Evolutionary conservation across 768 basidiomycete species (phyloP).

Genomic region (Auricularia auricula-judae): DNA sequence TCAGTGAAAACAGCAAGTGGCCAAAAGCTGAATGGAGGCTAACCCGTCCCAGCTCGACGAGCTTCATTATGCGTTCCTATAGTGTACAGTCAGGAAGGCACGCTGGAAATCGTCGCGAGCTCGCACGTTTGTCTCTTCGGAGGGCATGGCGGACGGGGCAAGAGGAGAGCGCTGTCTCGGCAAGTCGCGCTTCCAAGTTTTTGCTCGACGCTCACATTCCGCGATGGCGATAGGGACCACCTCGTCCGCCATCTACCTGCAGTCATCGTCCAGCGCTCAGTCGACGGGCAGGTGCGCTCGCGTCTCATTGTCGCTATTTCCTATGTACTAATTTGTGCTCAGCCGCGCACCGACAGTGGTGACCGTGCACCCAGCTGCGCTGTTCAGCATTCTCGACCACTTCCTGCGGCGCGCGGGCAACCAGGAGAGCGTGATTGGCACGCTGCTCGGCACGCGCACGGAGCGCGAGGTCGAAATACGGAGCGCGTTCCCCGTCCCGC

Average conservation of each 20-base stretch:
- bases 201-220: background rate
- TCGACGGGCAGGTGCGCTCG: background rate
- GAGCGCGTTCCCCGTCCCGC: conserved; percentile 83
- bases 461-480: conserved; percentile 46
- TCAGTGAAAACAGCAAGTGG: background rate
- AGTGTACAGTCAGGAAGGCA: background rate
- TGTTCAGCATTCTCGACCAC: conserved; percentile 94
- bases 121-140: conserved; percentile 78
- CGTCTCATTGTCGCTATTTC: background rate
- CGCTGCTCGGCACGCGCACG: conserved; percentile 76
- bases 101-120: conserved; percentile 6
- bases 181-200: background rate
- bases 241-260: conserved; percentile 10
- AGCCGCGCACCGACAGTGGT: conserved; percentile 66
- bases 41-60: conserved; percentile 74
- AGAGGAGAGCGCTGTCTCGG: background rate
- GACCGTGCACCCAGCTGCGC: conserved; percentile 82
- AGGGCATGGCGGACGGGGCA: conserved; percentile 48
- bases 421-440: conserved; percentile 89
- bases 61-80: conserved; percentile 75
- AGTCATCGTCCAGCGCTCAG: background rate
- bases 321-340: background rate
- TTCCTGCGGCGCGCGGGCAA: conserved; percentile 77
- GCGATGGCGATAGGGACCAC: conserved; percentile 8
- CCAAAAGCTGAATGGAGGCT: conserved; percentile 16